Conservation (phyloP, 2,329 filamentous ascomycete genomes). For the Ascochyta fabae region DNA sequence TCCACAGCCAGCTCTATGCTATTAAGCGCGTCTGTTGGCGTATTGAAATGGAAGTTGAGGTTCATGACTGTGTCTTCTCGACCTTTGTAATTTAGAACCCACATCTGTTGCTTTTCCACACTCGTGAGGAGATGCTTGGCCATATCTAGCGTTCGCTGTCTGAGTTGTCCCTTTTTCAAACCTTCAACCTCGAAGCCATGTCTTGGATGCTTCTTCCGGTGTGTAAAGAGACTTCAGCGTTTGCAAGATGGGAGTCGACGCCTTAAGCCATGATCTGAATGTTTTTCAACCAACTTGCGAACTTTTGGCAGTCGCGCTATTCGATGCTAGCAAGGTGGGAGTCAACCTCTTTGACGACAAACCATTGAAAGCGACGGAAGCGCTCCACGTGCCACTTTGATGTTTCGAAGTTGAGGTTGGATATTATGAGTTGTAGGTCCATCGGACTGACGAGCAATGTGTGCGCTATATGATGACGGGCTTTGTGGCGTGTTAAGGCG, state of each 20-base stretch:
- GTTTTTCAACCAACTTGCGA: constrained; percentile 18
- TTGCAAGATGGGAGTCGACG: constrained; percentile 34
- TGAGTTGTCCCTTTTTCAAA: not conserved
- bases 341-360: too few species aligned
- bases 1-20: constrained; percentile 37
- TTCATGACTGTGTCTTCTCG: constrained; percentile 29
- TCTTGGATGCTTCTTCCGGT: constrained; percentile 29
- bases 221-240: constrained; percentile 35
- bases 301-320: not conserved
- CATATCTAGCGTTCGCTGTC: constrained; percentile 24
- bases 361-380: too few species aligned
- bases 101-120: constrained; percentile 37
- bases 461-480: too few species aligned
- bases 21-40: constrained; percentile 40
- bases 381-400: too few species aligned
- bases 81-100: constrained; percentile 27
- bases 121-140: constrained; percentile 33
- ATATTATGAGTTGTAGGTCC: too few species aligned
- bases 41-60: constrained; percentile 32
- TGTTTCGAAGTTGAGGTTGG: too few species aligned
- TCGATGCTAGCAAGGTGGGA: constrained; percentile 4
- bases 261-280: constrained; percentile 41
- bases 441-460: too few species aligned
- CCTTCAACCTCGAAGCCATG: constrained; percentile 17
- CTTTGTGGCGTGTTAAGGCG: too few species aligned